phyloP scores from a whole-genome alignment of 73 alveolate genomes.

The Paramecium caudatum region DNA sequence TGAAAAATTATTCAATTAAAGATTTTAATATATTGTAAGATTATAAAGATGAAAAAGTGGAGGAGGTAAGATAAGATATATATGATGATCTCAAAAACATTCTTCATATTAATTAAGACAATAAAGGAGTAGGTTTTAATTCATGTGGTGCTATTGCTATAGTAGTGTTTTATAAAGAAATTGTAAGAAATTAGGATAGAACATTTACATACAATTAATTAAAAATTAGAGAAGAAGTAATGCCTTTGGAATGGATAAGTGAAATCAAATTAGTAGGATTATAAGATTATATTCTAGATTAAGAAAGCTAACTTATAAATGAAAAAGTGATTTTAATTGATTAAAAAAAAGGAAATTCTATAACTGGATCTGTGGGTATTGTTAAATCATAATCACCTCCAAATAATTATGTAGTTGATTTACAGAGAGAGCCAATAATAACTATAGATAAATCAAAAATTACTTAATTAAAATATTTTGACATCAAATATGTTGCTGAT shows the following conservation, averaged over 20 bases:
- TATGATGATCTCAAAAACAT: neutral
- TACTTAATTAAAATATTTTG: slow-evolving; percentile 7
- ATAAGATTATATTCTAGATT: neutral
- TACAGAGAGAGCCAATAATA: slow-evolving; percentile 11
- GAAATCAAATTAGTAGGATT: neutral
- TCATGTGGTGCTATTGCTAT: slow-evolving; percentile 11
- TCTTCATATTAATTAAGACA: neutral
- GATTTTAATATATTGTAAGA: neutral
- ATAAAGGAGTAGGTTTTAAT: neutral
- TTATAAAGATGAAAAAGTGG: neutral
- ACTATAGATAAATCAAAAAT: neutral
- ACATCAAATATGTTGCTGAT: neutral
- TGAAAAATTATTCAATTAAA: neutral
- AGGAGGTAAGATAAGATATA: neutral
- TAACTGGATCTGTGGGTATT: neutral
- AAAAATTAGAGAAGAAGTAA: neutral
- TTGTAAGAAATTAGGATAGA: slow-evolving; percentile 32
- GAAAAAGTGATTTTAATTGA: neutral
- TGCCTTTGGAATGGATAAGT: slow-evolving; percentile 31
- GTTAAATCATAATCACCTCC: neutral
- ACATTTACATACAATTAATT: slow-evolving; percentile 11
- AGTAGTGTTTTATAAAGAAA: slow-evolving; percentile 21
- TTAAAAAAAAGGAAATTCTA: neutral
- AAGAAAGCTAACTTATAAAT: neutral
- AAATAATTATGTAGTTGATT: neutral